Conservation (phyloP, 371 early-diverging fungal genomes). For the Parasitella parasitica region DNA sequence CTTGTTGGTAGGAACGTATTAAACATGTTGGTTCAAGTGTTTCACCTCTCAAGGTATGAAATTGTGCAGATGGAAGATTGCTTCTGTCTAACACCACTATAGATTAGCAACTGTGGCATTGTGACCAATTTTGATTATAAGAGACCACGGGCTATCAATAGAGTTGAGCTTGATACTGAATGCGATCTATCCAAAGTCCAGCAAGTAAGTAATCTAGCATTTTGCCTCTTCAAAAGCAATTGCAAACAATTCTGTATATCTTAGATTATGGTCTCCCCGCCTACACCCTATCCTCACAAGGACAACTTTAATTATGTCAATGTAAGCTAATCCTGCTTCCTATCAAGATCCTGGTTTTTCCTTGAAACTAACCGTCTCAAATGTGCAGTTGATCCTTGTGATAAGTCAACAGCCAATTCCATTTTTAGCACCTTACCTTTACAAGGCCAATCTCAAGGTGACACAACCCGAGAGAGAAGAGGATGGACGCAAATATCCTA, state of each 20-base stretch:
- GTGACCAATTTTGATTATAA: constrained; percentile 55
- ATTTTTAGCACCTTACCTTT: constrained; percentile 63
- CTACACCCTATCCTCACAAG: constrained; percentile 55
- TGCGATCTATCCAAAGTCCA: constrained; percentile 54
- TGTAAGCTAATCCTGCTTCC: constrained; percentile 36
- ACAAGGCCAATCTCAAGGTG: constrained; percentile 50
- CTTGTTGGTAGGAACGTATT: constrained; percentile 47
- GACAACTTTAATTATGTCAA: constrained; percentile 57
- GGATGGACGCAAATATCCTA: constrained; percentile 41
- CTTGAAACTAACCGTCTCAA: neutral
- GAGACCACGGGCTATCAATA: constrained; percentile 54
- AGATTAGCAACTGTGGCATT: constrained; percentile 63
- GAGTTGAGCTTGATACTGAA: constrained; percentile 57
- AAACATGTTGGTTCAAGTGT: constrained; percentile 52
- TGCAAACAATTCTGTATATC: no score
- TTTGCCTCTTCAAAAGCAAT: no score
- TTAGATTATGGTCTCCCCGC: constrained; percentile 62
- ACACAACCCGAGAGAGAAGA: constrained; percentile 46
- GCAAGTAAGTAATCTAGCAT: no score
- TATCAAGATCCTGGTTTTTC: neutral
- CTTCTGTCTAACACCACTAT: neutral
- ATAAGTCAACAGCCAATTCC: constrained; percentile 54
- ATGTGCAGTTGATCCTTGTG: constrained; percentile 51
- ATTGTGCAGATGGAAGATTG: neutral
- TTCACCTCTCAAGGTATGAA: constrained; percentile 43